These are phyloP conservation scores for Trametes coccinea DNA, from an alignment of 768 basidiomycete genomes.

Conservation along the genomic window DNA sequence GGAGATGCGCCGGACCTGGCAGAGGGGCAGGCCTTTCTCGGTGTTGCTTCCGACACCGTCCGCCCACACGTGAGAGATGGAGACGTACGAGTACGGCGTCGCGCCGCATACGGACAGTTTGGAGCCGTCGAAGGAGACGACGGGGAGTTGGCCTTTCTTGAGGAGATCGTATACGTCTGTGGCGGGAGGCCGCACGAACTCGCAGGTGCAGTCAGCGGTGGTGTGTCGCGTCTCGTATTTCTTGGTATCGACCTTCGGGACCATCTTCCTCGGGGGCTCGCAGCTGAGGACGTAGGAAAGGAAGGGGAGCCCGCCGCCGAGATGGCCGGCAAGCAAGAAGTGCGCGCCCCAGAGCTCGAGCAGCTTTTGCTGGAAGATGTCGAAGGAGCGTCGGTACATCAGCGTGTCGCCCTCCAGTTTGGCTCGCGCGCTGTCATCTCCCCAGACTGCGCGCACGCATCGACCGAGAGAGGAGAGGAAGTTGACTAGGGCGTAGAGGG, in stretches of 20 bases:
- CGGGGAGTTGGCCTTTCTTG: neutral
- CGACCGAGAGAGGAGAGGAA: neutral
- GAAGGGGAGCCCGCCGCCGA: neutral
- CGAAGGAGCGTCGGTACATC: neutral
- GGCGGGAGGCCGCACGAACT: neutral
- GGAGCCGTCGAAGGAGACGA: neutral
- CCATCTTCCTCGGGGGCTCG: neutral
- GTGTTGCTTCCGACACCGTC: constrained; percentile 6
- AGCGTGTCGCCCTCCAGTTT: neutral
- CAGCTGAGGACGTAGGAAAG: neutral
- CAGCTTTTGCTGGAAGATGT: neutral
- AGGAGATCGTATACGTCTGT: neutral
- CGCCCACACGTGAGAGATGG: constrained; percentile 4
- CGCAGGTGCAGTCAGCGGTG: neutral
- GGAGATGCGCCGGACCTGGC: constrained; percentile 1
- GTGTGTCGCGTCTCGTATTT: neutral
- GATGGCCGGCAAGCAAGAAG: neutral
- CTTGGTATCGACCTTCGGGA: neutral
- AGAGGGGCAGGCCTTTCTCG: constrained; percentile 4
- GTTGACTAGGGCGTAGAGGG: neutral
- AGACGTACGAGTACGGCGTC: neutral
- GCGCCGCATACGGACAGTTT: neutral
- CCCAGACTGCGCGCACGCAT: neutral
- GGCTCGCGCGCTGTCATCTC: neutral
- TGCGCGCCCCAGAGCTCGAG: neutral